Conservation (phyloP, 129 eudicot species). For the Heracleum sosnowskyi region DNA sequence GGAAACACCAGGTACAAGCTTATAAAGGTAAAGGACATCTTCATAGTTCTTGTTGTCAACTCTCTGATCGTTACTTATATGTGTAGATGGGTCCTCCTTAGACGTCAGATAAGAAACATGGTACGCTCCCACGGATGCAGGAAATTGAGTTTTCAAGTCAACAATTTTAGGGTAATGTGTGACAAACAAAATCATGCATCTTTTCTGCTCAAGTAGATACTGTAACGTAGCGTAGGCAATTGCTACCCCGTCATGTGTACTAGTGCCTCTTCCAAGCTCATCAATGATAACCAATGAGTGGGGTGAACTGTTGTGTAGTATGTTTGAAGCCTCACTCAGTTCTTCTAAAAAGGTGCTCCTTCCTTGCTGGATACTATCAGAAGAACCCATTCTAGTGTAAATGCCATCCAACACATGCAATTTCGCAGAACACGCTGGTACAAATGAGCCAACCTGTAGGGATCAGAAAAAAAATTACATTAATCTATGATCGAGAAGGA, state of each 20-base stretch:
- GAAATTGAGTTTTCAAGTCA: slow-evolving; percentile 48
- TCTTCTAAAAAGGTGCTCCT: slow-evolving; percentile 93
- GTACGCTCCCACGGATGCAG: slow-evolving; percentile 67
- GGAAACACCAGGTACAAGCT: slow-evolving; percentile 79
- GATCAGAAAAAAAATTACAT: slow-evolving; percentile 9
- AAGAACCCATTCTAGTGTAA: slow-evolving; percentile 94
- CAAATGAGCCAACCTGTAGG: slow-evolving; percentile 83
- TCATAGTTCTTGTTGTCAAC: slow-evolving; percentile 23
- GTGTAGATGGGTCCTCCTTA: slow-evolving; percentile 19
- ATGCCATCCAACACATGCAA: slow-evolving; percentile 78
- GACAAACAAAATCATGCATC: slow-evolving; percentile 76
- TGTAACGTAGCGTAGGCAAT: slow-evolving; percentile 89
- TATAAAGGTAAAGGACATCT: slow-evolving; percentile 80
- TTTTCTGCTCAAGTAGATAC: slow-evolving; percentile 55
- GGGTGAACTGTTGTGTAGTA: slow-evolving; percentile 53
- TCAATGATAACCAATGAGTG: slow-evolving; percentile 81
- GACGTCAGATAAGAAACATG: slow-evolving; percentile 85
- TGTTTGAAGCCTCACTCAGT: slow-evolving; percentile 74
- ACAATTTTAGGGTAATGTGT: slow-evolving; percentile 95
- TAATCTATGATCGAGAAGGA: neutral
- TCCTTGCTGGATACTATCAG: slow-evolving; percentile 89
- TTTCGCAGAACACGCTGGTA: slow-evolving; percentile 79
- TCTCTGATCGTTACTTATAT: slow-evolving; percentile 15
- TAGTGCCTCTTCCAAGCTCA: slow-evolving; percentile 97
- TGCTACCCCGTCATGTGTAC: slow-evolving; percentile 98